These are phyloP conservation scores for Comarum palustre DNA, from an alignment of 306 rosid genomes.

Conservation along the genomic window DNA sequence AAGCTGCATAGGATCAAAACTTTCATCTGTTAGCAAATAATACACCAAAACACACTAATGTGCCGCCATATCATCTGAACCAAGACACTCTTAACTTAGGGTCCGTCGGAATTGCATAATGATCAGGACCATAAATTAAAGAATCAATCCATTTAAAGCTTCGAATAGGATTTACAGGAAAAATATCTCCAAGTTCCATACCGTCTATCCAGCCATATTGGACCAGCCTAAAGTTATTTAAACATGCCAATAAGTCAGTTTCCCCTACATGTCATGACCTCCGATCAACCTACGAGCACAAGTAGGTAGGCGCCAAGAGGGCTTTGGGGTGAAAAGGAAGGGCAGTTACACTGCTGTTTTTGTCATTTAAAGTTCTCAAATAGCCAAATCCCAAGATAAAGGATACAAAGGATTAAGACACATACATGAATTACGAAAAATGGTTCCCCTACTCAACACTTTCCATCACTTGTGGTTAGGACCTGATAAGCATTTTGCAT, in stretches of 20 bases:
- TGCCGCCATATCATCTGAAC: too few relatives aligned
- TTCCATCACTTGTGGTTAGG: not conserved
- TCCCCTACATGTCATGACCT: not conserved
- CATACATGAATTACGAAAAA: not conserved
- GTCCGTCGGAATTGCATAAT: too few relatives aligned
- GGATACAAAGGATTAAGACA: not conserved
- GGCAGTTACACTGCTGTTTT: not conserved
- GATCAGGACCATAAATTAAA: too few relatives aligned
- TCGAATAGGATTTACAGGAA: not conserved
- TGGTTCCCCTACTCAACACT: not conserved
- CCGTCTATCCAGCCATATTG: not conserved
- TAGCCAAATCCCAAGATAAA: not conserved
- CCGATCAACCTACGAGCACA: too few relatives aligned
- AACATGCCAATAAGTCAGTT: not conserved
- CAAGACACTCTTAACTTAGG: too few relatives aligned
- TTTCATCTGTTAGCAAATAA: too few relatives aligned
- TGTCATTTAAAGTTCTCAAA: not conserved
- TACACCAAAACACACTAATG: too few relatives aligned
- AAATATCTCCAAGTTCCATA: not conserved
- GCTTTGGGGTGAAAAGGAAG: too few relatives aligned
- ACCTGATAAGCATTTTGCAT: not conserved
- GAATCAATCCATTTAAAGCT: not conserved
- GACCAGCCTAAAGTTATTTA: not conserved
- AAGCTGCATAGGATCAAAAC: too few relatives aligned
- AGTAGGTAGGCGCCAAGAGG: too few relatives aligned